A percentile compares a stretch with the other conserved stretches of the same genome.
These are phyloP conservation scores for Fusarium pilosicola DNA, from an alignment of 2,329 filamentous ascomycete species.

Conservation along the genomic window DNA sequence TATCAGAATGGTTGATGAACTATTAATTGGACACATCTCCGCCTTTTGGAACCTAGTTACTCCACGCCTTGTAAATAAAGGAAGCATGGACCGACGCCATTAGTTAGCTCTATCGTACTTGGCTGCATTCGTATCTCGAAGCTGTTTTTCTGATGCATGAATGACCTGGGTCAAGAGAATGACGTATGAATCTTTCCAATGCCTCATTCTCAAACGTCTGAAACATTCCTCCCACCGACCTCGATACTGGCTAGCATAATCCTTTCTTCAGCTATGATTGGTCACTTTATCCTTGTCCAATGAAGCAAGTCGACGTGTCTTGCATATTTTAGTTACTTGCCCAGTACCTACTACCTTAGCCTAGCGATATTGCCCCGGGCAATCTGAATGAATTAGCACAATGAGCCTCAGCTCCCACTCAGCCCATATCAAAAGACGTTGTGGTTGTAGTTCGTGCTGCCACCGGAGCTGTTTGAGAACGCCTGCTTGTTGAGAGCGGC, in stretches of 20 bases:
- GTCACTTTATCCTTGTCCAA: background rate
- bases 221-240: background rate
- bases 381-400: background rate
- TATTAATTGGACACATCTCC: background rate
- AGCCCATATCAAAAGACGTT: background rate
- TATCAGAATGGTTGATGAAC: background rate
- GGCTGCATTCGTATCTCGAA: background rate
- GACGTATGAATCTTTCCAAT: background rate
- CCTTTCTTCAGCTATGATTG: slow-evolving; percentile 1
- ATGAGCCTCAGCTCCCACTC: background rate
- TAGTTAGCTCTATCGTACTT: background rate
- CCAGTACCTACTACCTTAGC: background rate
- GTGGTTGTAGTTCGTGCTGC: background rate
- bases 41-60: background rate
- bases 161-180: background rate
- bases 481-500: background rate
- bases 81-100: background rate
- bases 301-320: slow-evolving; percentile 43
- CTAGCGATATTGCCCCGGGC: slow-evolving; percentile 22
- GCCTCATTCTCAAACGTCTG: background rate
- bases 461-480: background rate
- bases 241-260: background rate
- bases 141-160: background rate
- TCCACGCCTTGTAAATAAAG: background rate
- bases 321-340: slow-evolving; percentile 32